Conservation (phyloP, 176 grass and related monocot genomes). For the Musa schizocarpa region DNA sequence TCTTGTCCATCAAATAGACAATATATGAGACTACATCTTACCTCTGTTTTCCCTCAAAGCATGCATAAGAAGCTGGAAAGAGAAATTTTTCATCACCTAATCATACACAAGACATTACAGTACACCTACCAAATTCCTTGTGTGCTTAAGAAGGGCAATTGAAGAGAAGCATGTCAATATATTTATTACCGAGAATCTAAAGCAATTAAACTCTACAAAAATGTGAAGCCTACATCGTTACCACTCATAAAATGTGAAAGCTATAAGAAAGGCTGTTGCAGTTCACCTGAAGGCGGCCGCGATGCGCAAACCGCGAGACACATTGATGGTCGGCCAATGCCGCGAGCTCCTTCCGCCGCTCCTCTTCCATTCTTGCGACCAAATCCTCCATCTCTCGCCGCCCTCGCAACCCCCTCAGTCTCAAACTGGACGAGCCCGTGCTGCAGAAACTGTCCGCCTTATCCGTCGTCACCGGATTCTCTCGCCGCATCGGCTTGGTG, state of each 20-base stretch:
- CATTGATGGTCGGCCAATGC: constrained; percentile 37
- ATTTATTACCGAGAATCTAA: too few relatives aligned
- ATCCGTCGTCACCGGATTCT: constrained; percentile 9
- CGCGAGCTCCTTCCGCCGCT: constrained; percentile 51
- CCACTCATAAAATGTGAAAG: neutral
- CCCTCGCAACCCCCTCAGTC: constrained; percentile 37
- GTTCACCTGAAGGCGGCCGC: constrained; percentile 71
- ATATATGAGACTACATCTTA: neutral
- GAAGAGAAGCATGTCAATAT: too few relatives aligned
- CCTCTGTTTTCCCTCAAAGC: neutral
- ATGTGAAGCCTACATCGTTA: neutral
- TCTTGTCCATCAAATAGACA: neutral
- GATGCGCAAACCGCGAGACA: constrained; percentile 58
- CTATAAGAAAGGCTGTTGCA: neutral
- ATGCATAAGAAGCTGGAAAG: neutral
- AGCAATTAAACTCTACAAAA: neutral
- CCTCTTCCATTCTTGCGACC: constrained; percentile 54
- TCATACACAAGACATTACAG: too few relatives aligned
- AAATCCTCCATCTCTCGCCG: constrained; percentile 63
- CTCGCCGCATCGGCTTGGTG: neutral
- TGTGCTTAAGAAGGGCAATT: too few relatives aligned
- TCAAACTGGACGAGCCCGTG: constrained; percentile 10
- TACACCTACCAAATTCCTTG: neutral
- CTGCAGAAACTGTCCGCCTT: constrained; percentile 2
- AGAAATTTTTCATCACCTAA: too few relatives aligned